phyloP scores from a whole-genome alignment of 768 basidiomycete genomes.

The Cystobasidium onofrii region DNA sequence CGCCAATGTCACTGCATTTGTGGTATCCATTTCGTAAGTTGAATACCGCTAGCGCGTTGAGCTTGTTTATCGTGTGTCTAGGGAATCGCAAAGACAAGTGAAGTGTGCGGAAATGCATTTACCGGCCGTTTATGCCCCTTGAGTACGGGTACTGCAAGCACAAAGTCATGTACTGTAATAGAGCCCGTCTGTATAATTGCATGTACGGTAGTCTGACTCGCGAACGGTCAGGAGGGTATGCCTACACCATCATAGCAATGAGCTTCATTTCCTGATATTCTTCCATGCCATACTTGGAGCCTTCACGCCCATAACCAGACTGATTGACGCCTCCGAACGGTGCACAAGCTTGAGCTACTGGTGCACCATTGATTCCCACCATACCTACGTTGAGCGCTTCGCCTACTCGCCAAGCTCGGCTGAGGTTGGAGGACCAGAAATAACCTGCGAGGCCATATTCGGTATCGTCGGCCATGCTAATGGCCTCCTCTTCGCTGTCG shows the following conservation, averaged over 20 bases:
- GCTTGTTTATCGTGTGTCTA: not conserved
- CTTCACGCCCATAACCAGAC: slow-evolving; percentile 80
- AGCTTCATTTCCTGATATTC: slow-evolving; percentile 52
- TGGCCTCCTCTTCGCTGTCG: slow-evolving; percentile 86
- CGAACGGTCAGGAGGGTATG: too few relatives aligned
- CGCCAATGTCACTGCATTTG: too few relatives aligned
- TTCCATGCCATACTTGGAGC: slow-evolving; percentile 70
- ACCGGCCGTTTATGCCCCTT: too few relatives aligned
- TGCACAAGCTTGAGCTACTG: slow-evolving; percentile 44
- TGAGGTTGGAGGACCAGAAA: slow-evolving; percentile 11
- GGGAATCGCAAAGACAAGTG: not conserved
- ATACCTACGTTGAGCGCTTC: slow-evolving; percentile 52
- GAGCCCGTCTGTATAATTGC: too few relatives aligned
- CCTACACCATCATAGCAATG: slow-evolving; percentile 31
- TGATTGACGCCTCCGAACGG: slow-evolving; percentile 64
- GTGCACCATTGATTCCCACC: slow-evolving; percentile 54
- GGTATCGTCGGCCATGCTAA: slow-evolving; percentile 71
- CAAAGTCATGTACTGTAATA: too few relatives aligned
- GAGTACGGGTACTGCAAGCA: too few relatives aligned
- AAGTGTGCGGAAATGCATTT: not conserved
- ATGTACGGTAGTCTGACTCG: too few relatives aligned
- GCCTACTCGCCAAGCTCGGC: not conserved
- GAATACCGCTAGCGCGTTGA: not conserved
- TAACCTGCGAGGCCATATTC: slow-evolving; percentile 85
- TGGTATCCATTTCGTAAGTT: too few relatives aligned